Percentiles rank a stretch among this genome's conserved stretches.
Evolutionary conservation across 73 alveolate species (phyloP).

Genomic region (Paramecium sexaurelia): DNA sequence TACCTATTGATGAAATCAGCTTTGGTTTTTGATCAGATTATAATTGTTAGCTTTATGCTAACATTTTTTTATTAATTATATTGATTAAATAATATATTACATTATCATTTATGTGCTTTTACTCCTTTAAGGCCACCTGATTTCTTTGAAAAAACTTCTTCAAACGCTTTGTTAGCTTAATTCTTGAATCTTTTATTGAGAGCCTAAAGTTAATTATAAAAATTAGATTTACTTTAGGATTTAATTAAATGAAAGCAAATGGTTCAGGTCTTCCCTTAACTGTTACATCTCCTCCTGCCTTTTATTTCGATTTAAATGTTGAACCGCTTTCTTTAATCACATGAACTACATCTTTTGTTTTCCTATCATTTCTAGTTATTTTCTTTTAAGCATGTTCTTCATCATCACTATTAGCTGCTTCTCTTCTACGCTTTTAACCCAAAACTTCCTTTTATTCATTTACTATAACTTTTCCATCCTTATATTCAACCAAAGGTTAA

Average conservation of each 20-base stretch:
- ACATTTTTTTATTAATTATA: neutral
- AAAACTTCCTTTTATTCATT: constrained; percentile 52
- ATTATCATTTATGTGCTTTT: constrained; percentile 51
- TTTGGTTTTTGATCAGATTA: constrained; percentile 3
- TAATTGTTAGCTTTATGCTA: constrained; percentile 37
- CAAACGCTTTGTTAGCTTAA: constrained; percentile 64
- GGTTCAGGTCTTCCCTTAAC: constrained; percentile 70
- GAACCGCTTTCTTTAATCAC: constrained; percentile 56
- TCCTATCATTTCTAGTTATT: neutral
- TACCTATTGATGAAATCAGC: neutral
- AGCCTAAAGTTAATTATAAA: neutral
- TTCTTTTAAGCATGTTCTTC: constrained; percentile 23
- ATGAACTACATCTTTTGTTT: constrained; percentile 56
- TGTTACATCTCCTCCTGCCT: constrained; percentile 66
- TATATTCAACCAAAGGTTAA: constrained; percentile 52
- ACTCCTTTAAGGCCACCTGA: constrained; percentile 66
- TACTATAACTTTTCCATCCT: constrained; percentile 58
- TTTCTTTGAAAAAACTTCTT: constrained; percentile 45
- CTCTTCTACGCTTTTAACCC: constrained; percentile 64
- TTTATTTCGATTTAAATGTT: constrained; percentile 51
- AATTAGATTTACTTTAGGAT: constrained; percentile 55
- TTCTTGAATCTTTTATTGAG: constrained; percentile 64
- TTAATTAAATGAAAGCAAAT: constrained; percentile 66
- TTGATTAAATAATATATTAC: neutral
- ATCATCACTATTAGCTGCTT: constrained; percentile 30